Evolutionary conservation across 2,329 filamentous ascomycete genomes (phyloP), one percentile per base, ranked within the genome.

Genomic region (Juglanconis sp.): DNA sequence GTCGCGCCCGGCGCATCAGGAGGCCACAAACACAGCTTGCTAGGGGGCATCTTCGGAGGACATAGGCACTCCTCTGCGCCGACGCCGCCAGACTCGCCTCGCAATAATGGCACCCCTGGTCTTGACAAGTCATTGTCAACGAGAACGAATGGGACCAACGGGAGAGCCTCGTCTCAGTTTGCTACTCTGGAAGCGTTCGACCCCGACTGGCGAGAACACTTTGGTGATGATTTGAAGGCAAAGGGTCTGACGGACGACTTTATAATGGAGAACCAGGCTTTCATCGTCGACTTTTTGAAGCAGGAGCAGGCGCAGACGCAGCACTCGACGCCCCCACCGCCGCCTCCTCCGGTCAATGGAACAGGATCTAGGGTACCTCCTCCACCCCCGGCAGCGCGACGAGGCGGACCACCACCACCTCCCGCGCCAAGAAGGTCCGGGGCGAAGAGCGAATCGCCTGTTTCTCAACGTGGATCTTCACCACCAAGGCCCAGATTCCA

Each of bases 401-500:
- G 49, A 65, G 63, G 75, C 65, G 75, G 76, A 17, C 79, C 80
- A 54, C 81, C 83, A 35, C 81, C 82, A n/a, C 82, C 82, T 13
- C 81, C 84, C 17, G 85, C 88, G 34, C 73, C 87, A 67, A 74
- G 87, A 74, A 74, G 89, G 79, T 78, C 83, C 73, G 73, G 46
- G 7, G 17, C 79, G 72, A 79, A 84, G 70, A 62, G 72, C 24
- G 83, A 86, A 31, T 56, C 72, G 9, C 65, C 76, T 3, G 69
- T 72, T 48, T 69, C 51, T 5, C 66, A 68, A 7, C 67, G 75
- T 58, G 80, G 81, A 62, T 84, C 88, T 13, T 87, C 88, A 13
- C 90, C 91, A 11, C 85, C 87, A 17, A 83, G 87, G 55, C 85
- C 86, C 8, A 83, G 82, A 67, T 98, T 96, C 77, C 84, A 87